Conservation (phyloP, 148 eudicot species). For the Amaranthus cruentus region DNA sequence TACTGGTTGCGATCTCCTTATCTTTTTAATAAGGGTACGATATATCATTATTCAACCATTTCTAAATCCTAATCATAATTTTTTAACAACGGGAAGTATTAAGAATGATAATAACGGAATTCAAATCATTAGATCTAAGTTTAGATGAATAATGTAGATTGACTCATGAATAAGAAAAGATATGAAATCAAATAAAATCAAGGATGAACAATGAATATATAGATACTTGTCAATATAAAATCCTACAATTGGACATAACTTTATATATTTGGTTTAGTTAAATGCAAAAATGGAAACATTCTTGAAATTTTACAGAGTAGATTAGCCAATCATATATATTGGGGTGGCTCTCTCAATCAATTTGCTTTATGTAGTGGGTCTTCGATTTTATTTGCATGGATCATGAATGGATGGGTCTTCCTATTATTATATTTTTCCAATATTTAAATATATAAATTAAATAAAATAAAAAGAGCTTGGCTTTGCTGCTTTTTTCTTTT, state of each 20-base stretch:
- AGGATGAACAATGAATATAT: not conserved
- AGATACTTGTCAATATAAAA: not conserved
- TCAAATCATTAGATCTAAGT: too few relatives aligned
- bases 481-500: not conserved
- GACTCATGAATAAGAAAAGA: not conserved
- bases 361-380: conserved; percentile 4
- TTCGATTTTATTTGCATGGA: not conserved
- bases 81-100: too few relatives aligned
- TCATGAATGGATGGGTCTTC: not conserved
- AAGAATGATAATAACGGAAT: too few relatives aligned
- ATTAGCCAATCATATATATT: not conserved
- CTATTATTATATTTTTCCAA: not conserved
- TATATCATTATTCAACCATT: too few relatives aligned
- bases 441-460: not conserved
- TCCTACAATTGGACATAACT: not conserved
- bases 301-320: conserved; percentile 2
- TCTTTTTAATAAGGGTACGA: too few relatives aligned
- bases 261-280: not conserved
- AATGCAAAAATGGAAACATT: not conserved
- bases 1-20: too few relatives aligned
- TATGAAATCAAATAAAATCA: not conserved
- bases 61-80: too few relatives aligned
- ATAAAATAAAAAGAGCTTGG: not conserved
- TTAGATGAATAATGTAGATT: too few relatives aligned
- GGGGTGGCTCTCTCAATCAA: not conserved